Conservation (phyloP, 306 rosid genomes). For the Aeschynomene evenia region DNA sequence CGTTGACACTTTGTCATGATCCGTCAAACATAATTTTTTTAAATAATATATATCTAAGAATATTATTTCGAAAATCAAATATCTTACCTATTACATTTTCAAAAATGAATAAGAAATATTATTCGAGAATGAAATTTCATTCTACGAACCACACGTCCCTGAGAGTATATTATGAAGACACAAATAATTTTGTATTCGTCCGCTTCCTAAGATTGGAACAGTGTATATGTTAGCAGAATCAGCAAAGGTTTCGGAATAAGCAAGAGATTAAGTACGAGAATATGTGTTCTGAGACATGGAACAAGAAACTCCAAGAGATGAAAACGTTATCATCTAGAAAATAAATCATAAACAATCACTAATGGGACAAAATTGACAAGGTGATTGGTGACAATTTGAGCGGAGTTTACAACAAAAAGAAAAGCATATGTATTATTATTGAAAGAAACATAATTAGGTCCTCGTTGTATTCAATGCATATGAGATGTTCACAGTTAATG, state of each 20-base stretch:
- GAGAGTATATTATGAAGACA: too few relatives aligned
- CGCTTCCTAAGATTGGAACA: not conserved
- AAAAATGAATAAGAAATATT: too few relatives aligned
- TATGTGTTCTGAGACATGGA: not conserved
- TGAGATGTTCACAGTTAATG: too few relatives aligned
- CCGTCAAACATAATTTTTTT: too few relatives aligned
- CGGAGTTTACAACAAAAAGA: slow-evolving; percentile 22
- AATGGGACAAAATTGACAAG: not conserved
- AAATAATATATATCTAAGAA: too few relatives aligned
- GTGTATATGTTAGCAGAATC: not conserved
- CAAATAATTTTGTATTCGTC: too few relatives aligned
- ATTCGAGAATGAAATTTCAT: too few relatives aligned
- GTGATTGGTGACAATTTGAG: not conserved
- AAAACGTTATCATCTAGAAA: slow-evolving; percentile 6
- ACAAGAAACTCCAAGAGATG: not conserved
- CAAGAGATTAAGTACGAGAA: not conserved
- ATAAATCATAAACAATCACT: not conserved
- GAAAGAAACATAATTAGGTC: not conserved
- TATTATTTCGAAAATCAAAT: too few relatives aligned
- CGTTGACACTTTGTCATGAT: too few relatives aligned
- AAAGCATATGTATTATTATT: not conserved
- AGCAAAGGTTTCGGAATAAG: slow-evolving; percentile 9
- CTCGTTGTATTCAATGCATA: not conserved
- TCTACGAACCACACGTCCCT: too few relatives aligned
- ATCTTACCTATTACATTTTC: too few relatives aligned